Evolutionary conservation across 1,139 yeast species (phyloP), one percentile per base, ranked within the genome.

Genomic region (Candida tetrigidarum): DNA sequence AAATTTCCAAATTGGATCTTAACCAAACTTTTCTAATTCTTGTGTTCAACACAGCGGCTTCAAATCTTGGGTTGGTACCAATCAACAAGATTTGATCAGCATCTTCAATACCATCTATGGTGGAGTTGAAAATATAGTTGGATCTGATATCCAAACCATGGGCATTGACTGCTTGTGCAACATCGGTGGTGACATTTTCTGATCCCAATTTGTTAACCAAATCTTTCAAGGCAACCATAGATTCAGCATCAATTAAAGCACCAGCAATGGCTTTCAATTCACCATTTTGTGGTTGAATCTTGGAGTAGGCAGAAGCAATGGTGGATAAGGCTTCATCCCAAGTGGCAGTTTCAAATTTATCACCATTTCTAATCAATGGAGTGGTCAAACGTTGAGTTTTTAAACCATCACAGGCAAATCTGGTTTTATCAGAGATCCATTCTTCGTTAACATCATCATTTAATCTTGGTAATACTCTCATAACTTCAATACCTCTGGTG

Each of bases 371-470:
- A 58, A 89, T 74, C 62, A 89, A 77, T 26, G 96, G 96, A 48
- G 84, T 81, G 36, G 96, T 88, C 59, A 89, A 78, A 63, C 96
- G 81, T 74, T 89, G 96, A 48, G 91, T 86, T 69, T 84, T 86
- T 60, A 89, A 80, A 39, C 95, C 96, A 63, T 89, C 96, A 58
- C 84, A 83, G 37, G 96, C 92, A 60, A 85, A 89, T 62, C 96
- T 79, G 23, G 96, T 77, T 71, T 89, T 88, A 72, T 89, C 96
- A 43, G 90, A 82, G 59, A 89, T 86, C 96, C 96, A 89, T 69
- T 89, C 96, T 70, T 89, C 96, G 63, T 89, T 89, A 58, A 89
- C 78, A 53, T 87, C 95, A 59, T 89, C 96, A 63, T 89, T 88
- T 56, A 87, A 75, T 66, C 96, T 80, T 51, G 96, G 96, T 58